Percentiles rank a stretch among this genome's conserved stretches.
These are phyloP conservation scores for Deuterostichococcus epilithicus DNA, from an alignment of 139 green algal genomes.

Conservation along the genomic window DNA sequence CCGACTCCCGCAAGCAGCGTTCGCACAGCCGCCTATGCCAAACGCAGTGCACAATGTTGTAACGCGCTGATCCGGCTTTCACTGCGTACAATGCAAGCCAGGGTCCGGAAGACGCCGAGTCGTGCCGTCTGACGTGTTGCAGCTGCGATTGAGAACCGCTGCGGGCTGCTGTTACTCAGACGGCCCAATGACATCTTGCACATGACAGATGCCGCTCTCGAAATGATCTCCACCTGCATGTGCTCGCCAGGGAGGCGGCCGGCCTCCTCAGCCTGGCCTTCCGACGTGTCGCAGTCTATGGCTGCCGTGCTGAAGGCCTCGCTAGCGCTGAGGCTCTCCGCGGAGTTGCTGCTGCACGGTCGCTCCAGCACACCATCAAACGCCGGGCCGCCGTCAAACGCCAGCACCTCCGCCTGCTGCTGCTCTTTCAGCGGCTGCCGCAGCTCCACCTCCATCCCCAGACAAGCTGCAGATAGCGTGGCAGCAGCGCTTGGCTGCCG, in stretches of 20 bases:
- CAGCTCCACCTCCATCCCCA: background rate
- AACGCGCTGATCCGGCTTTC: too few relatives aligned
- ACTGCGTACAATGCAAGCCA: too few relatives aligned
- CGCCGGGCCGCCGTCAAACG: background rate
- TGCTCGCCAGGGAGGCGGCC: background rate
- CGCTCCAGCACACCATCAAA: too few relatives aligned
- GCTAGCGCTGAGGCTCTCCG: background rate
- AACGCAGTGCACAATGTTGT: background rate
- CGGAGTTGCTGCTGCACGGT: background rate
- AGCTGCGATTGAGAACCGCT: too few relatives aligned
- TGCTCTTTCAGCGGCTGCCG: background rate
- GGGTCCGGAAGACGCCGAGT: too few relatives aligned
- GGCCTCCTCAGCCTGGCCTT: background rate
- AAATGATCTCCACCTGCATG: background rate
- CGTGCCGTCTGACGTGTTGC: too few relatives aligned
- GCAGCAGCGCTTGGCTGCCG: too few relatives aligned
- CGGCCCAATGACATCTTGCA: too few relatives aligned
- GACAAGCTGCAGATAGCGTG: too few relatives aligned
- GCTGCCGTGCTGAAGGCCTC: background rate
- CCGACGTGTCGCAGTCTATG: background rate
- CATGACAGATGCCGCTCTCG: too few relatives aligned
- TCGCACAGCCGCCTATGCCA: slow-evolving; percentile 36
- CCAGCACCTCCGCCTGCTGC: background rate
- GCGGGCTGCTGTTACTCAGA: too few relatives aligned
- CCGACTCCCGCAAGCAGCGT: slow-evolving; percentile 68